A percentile compares a stretch with the other conserved stretches of the same genome.
Evolutionary conservation across 2,329 filamentous ascomycete species (phyloP).

Genomic region (Pseudocercospora pini-densiflorae): DNA sequence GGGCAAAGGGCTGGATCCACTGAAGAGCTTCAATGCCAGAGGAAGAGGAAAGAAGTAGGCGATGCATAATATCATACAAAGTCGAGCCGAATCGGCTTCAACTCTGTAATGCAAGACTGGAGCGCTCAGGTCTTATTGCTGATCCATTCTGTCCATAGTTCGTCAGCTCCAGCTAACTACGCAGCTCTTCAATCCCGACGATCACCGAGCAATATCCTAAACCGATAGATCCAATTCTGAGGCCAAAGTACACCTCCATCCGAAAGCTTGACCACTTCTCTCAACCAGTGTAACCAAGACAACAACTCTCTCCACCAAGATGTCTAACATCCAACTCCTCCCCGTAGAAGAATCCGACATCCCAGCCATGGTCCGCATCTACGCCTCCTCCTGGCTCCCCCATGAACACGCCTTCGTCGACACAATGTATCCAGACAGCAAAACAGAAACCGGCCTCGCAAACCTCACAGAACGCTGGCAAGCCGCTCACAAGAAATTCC

Average conservation of each 20-base stretch:
- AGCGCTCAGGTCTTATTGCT: background rate
- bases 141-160: background rate
- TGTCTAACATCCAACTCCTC: no score
- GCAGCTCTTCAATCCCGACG: background rate
- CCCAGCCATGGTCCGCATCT: no score
- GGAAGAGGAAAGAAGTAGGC: constrained; percentile 41
- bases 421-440: no score
- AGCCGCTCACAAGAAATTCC: no score
- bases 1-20: constrained; percentile 75
- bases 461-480: no score
- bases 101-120: background rate
- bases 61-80: background rate
- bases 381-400: no score
- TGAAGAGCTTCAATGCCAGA: constrained; percentile 78
- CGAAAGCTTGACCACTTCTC: background rate
- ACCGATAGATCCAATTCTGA: background rate
- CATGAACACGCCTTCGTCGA: no score
- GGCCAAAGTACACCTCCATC: background rate
- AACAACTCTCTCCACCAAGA: background rate
- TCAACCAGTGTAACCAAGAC: background rate
- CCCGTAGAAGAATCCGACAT: no score
- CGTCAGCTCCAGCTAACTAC: background rate
- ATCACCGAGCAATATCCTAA: background rate
- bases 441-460: no score
- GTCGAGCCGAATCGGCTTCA: background rate